Percentiles rank a stretch among this genome's conserved stretches.
phyloP scores from a whole-genome alignment of 306 rosid genomes.

The Dryas drummondii region DNA sequence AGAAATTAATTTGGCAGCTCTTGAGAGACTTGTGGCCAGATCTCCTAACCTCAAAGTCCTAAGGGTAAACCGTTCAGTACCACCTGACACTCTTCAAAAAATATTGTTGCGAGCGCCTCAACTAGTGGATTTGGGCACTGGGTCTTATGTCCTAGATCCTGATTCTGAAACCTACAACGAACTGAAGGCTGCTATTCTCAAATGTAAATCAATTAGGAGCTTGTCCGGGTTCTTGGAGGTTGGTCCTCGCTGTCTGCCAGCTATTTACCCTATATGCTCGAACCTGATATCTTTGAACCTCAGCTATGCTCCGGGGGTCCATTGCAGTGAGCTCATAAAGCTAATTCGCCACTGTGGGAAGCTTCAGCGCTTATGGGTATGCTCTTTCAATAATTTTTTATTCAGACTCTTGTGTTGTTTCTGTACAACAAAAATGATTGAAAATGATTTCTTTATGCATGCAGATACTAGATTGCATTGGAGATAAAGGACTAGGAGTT shows the following conservation, averaged over 20 bases:
- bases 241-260: conserved; percentile 57
- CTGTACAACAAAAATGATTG: not conserved
- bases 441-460: conserved; percentile 9
- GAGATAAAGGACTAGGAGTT: conserved; percentile 75
- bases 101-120: conserved; percentile 69
- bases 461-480: conserved; percentile 85
- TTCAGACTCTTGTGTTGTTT: not conserved
- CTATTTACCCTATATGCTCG: conserved; percentile 62
- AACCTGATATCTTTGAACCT: conserved; percentile 76
- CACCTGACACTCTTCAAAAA: conserved; percentile 55
- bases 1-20: conserved; percentile 60
- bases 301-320: conserved; percentile 85
- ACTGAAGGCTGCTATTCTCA: conserved; percentile 45
- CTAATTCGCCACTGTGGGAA: conserved; percentile 54
- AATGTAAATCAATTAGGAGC: conserved; percentile 67
- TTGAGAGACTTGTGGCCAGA: conserved; percentile 86
- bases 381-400: not conserved
- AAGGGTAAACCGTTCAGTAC: conserved; percentile 72
- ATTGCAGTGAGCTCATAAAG: conserved; percentile 51
- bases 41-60: conserved; percentile 81
- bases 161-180: conserved; percentile 45
- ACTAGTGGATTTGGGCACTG: conserved; percentile 75
- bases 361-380: conserved; percentile 88
- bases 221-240: conserved; percentile 89
- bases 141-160: conserved; percentile 57